Conservation (phyloP, 208 protist genomes). For the Acanthamoeba lugdunensis region DNA sequence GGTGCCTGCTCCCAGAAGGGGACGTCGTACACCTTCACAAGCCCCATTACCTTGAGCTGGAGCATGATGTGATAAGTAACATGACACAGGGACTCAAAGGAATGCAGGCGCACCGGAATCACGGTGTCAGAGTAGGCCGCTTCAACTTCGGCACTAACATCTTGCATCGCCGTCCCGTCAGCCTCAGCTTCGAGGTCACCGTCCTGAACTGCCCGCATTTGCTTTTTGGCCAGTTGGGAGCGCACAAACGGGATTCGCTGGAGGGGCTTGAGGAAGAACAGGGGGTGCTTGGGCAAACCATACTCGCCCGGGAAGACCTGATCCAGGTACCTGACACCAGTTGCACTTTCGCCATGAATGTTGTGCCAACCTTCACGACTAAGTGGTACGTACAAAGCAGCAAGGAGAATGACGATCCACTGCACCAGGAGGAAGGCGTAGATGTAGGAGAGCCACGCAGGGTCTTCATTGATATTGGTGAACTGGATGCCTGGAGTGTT, state of each 20-base stretch:
- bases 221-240: not conserved
- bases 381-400: not conserved
- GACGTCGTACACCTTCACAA: constrained; percentile 16
- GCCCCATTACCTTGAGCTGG: constrained; percentile 22
- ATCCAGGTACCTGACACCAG: constrained; percentile 17
- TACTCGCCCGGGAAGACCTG: constrained; percentile 49
- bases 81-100: not conserved
- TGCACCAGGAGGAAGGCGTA: constrained; percentile 28
- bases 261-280: constrained; percentile 53
- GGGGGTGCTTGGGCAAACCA: constrained; percentile 38
- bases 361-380: too few species aligned
- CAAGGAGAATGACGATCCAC: constrained; percentile 14
- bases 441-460: constrained; percentile 12
- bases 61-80: not conserved
- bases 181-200: not conserved
- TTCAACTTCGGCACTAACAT: not conserved
- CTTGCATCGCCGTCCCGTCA: not conserved
- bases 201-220: too few species aligned
- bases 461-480: not conserved
- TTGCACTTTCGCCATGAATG: too few species aligned
- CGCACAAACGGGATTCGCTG: not conserved
- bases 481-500: not conserved
- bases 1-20: not conserved
- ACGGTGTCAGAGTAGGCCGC: not conserved
- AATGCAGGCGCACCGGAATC: not conserved